Evolutionary conservation across 2,329 filamentous ascomycete genomes (phyloP), one percentile per base, ranked within the genome.

Genomic region (Exophiala aquamarina): DNA sequence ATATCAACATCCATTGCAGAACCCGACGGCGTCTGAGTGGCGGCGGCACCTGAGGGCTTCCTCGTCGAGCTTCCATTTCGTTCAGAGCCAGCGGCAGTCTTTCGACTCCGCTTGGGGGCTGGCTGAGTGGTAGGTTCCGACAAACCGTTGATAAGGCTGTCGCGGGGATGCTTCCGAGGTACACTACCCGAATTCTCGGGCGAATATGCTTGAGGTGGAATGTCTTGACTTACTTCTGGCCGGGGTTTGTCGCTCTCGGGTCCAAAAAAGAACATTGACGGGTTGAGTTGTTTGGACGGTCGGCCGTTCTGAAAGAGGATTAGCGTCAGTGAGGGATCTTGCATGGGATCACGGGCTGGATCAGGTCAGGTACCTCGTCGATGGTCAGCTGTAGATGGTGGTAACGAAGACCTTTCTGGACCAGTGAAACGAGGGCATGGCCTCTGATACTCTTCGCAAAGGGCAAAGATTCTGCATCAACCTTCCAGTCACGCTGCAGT

Each of bases 321-420:
- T 52, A 52, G 54, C 46, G 41, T 28, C 28, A 39, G 11, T 11
- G 23, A 11, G 23, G 23, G 23, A 26, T 26, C 23, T 26, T 26
- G 23, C 23, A 18, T 21, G 34, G 13, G 29, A n/a, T 28, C 13
- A 14, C 7, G 41, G 9, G 28, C n/a, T 28, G 15, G n/a, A 21
- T 23, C 28, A 11, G 10, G 18, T 38, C 3, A 64, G 66, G 44
- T 72, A 68, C 73, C 70, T 73, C 69, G 54, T 74, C 70, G 52
- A 76, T 61, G 5, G 51, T 54, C 18, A 56, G 36, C 11, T 53
- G 55, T 37, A 77, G 63, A 53, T 77, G 72, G 61, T 76, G 63
- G 61, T 76, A 77, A 51, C 74, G 70, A 35, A 86, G 67, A 44
- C 82, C 82, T 61, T 84, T 81, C 60, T 85, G 82, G 26, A 85